phyloP scores from a whole-genome alignment of 2,329 filamentous ascomycete species.

The Aspergillus arachidicola region DNA sequence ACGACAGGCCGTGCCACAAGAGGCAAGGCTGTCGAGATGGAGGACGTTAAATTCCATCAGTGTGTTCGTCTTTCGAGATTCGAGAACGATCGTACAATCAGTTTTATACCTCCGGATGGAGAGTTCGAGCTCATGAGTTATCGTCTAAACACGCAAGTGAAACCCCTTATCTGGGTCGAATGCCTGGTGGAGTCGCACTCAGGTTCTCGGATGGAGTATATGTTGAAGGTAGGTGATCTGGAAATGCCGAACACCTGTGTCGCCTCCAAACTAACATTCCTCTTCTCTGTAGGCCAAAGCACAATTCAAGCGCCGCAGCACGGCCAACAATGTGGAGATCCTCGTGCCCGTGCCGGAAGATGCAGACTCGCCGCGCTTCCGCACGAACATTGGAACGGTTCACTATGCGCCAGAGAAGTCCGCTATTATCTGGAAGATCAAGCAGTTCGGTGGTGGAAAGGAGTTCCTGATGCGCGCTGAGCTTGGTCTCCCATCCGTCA shows the following conservation, averaged over 20 bases:
- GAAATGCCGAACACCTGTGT: not conserved
- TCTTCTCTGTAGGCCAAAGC: conserved; percentile 67
- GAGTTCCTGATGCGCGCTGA: conserved; percentile 99
- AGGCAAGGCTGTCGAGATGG: conserved; percentile 98
- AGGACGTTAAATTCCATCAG: conserved; percentile 99
- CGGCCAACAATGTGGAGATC: conserved; percentile 98
- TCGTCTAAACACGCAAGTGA: conserved; percentile 96
- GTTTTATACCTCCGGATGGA: conserved; percentile 96
- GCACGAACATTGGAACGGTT: conserved; percentile 94
- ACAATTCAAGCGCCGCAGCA: conserved; percentile 96
- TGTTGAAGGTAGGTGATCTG: conserved; percentile 72
- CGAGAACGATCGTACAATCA: conserved; percentile 98
- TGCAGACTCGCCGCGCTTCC: conserved; percentile 91
- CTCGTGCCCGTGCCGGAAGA: conserved; percentile 96
- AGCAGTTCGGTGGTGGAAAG: conserved; percentile 98
- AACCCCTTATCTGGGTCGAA: conserved; percentile 98
- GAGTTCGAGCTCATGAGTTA: conserved; percentile 99
- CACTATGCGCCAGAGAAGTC: conserved; percentile 98
- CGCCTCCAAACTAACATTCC: not conserved
- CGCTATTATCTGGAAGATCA: conserved; percentile 99
- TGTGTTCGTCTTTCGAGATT: conserved; percentile 94
- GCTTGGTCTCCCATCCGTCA: conserved; percentile 87
- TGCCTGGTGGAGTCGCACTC: conserved; percentile 96
- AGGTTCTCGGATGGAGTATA: conserved; percentile 94
- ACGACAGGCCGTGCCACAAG: conserved; percentile 90